These are phyloP conservation scores for Chenopodium formosanum DNA, from an alignment of 148 eudicot species.

Conservation along the genomic window DNA sequence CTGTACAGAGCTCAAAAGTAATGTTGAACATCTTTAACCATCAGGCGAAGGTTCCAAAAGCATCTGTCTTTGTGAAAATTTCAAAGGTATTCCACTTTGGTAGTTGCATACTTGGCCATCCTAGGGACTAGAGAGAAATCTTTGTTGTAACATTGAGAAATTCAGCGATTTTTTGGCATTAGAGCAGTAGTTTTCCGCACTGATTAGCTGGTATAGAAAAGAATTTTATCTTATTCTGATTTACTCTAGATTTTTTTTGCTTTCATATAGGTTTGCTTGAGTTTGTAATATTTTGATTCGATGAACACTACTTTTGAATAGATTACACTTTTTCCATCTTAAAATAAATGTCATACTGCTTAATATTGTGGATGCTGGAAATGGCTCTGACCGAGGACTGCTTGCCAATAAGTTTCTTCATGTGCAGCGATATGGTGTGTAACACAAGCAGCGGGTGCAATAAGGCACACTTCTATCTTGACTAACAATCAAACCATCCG, in stretches of 20 bases:
- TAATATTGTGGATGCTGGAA: neutral
- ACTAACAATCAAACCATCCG: neutral
- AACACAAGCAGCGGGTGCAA: no score
- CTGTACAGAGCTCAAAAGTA: neutral
- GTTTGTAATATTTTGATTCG: neutral
- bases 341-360: neutral
- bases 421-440: no score
- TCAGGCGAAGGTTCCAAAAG: neutral
- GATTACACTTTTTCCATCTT: neutral
- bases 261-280: neutral
- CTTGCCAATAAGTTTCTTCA: no score
- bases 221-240: neutral
- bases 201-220: no score
- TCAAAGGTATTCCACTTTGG: neutral
- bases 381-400: neutral
- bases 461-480: neutral
- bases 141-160: conserved; percentile 14
- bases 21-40: neutral
- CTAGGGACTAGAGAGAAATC: neutral
- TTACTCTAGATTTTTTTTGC: neutral
- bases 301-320: neutral
- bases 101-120: neutral
- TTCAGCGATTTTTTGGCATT: neutral
- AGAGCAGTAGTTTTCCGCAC: neutral
- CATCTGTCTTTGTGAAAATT: neutral